Evolutionary conservation across 805 yeast species (phyloP).

Genomic region (Monosporozyma solicola): DNA sequence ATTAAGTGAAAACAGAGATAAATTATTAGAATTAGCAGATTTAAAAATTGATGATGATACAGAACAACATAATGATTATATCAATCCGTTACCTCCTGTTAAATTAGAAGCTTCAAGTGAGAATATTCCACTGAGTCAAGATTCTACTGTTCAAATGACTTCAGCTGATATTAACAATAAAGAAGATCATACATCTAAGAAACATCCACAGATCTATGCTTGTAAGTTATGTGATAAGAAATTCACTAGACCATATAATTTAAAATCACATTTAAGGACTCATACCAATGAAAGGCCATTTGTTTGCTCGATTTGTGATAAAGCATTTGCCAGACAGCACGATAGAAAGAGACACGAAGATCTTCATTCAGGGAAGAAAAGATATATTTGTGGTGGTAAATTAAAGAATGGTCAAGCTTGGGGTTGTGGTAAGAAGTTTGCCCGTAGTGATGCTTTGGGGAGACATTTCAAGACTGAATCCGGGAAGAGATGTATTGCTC

Average conservation of each 20-base stretch:
- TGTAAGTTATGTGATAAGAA: slow-evolving; percentile 79
- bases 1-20: slow-evolving; percentile 26
- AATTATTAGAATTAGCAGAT: slow-evolving; percentile 25
- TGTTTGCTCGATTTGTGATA: slow-evolving; percentile 63
- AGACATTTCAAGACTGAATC: slow-evolving; percentile 75
- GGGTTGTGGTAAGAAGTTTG: slow-evolving; percentile 80
- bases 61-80: background rate
- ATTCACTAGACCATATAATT: slow-evolving; percentile 87
- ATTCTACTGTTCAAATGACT: slow-evolving; percentile 1
- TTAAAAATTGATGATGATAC: slow-evolving; percentile 4
- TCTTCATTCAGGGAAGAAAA: slow-evolving; percentile 67
- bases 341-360: slow-evolving; percentile 71
- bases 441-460: slow-evolving; percentile 69
- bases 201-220: slow-evolving; percentile 33
- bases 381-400: slow-evolving; percentile 61
- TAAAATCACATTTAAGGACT: slow-evolving; percentile 84
- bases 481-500: slow-evolving; percentile 63
- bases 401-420: slow-evolving; percentile 50
- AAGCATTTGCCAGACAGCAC: slow-evolving; percentile 74
- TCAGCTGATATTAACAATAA: slow-evolving; percentile 10
- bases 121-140: background rate
- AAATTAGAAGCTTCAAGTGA: background rate
- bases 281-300: slow-evolving; percentile 82
- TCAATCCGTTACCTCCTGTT: background rate
- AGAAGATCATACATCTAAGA: slow-evolving; percentile 6